These are phyloP conservation scores for Myriosclerotinia duriaeana DNA, from an alignment of 2,329 filamentous ascomycete species.

Conservation along the genomic window DNA sequence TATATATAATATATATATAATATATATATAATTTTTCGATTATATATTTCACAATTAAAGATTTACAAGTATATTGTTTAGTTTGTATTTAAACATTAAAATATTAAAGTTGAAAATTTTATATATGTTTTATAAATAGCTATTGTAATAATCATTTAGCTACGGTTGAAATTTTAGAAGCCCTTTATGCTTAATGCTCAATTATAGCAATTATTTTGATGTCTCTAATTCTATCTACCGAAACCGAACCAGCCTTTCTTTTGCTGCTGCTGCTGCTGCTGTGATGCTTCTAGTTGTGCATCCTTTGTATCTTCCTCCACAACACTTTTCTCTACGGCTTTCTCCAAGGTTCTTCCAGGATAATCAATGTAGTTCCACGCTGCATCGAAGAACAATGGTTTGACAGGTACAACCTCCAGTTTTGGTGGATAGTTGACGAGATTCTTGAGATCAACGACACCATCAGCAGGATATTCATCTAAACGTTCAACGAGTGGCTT, in stretches of 20 bases:
- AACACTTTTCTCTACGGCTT: constrained; percentile 34
- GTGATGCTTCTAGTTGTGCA: constrained; percentile 37
- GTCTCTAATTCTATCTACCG: constrained; percentile 32
- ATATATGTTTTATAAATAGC: no score
- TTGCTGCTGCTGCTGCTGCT: constrained; percentile 49
- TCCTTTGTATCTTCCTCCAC: constrained; percentile 27
- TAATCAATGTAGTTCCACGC: constrained; percentile 98
- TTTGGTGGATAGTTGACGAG: constrained; percentile 86
- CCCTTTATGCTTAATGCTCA: background rate
- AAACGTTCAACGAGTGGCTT: constrained; percentile 73
- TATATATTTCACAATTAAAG: no score
- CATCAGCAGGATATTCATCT: constrained; percentile 67
- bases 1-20: no score
- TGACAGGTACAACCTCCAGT: constrained; percentile 80
- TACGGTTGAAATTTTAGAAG: background rate
- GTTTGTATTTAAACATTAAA: no score
- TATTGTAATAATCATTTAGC: background rate
- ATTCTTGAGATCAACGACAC: constrained; percentile 68
- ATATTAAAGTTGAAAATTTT: no score
- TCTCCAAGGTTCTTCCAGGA: constrained; percentile 57
- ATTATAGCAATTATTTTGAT: background rate
- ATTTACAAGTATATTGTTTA: no score
- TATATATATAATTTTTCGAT: no score
- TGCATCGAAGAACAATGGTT: constrained; percentile 93
- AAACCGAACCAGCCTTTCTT: constrained; percentile 81